These are phyloP conservation scores for Leucaena leucocephala DNA, from an alignment of 306 rosid species.

Conservation along the genomic window DNA sequence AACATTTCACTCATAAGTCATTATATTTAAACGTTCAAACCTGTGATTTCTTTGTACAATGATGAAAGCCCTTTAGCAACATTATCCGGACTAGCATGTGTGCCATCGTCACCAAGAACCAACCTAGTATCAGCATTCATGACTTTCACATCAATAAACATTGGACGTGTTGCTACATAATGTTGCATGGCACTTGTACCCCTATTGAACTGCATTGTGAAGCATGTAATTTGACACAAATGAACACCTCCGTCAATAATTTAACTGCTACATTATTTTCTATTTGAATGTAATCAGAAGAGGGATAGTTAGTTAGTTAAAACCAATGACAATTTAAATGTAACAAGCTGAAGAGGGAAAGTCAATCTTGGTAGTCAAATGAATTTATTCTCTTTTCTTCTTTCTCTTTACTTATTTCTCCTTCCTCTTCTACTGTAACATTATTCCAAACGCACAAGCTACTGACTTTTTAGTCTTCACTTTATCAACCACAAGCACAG, in stretches of 20 bases:
- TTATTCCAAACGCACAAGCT: background rate
- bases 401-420: no score
- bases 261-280: constrained; percentile 12
- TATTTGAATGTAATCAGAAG: background rate
- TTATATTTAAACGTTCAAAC: constrained; percentile 43
- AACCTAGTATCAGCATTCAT: constrained; percentile 96
- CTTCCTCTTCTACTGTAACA: no score
- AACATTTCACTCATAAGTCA: constrained; percentile 22
- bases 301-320: background rate
- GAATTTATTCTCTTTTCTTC: no score
- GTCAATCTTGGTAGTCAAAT: background rate
- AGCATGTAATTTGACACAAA: constrained; percentile 19
- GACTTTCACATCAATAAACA: constrained; percentile 97
- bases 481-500: constrained; percentile 18
- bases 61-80: constrained; percentile 94
- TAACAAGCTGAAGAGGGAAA: background rate
- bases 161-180: constrained; percentile 98
- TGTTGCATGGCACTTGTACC: constrained; percentile 99
- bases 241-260: constrained; percentile 12
- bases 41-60: constrained; percentile 94
- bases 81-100: constrained; percentile 81
- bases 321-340: background rate
- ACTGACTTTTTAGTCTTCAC: constrained; percentile 14
- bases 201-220: constrained; percentile 78
- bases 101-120: constrained; percentile 95